A percentile compares a stretch with the other conserved stretches of the same genome.
Evolutionary conservation across 148 eudicot genomes (phyloP).

Genomic region (Fagopyrum homotropicum): DNA sequence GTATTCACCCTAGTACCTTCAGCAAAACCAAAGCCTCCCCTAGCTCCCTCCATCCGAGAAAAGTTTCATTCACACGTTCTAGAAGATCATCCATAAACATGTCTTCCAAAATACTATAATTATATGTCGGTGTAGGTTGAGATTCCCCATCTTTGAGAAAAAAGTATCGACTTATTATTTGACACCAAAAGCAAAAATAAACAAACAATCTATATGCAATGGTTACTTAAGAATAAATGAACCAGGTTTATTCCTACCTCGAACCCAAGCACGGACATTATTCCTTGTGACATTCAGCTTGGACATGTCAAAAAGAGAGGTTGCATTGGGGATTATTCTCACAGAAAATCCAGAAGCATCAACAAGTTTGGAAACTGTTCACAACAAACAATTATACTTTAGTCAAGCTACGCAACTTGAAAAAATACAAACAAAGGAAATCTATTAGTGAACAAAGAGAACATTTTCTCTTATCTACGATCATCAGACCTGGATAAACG

Average conservation of each 20-base stretch:
- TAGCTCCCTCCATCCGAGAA: constrained; percentile 71
- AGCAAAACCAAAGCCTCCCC: constrained; percentile 69
- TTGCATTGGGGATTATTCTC: constrained; percentile 72
- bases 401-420: neutral
- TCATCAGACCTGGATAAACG: constrained; percentile 58
- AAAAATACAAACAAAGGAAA: neutral
- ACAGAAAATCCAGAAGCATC: constrained; percentile 38
- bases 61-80: constrained; percentile 39
- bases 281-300: constrained; percentile 59
- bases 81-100: constrained; percentile 64
- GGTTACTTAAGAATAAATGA: neutral
- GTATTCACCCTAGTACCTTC: constrained; percentile 42
- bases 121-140: constrained; percentile 76
- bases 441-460: neutral
- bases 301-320: constrained; percentile 45
- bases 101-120: constrained; percentile 85
- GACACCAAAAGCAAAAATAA: neutral
- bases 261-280: constrained; percentile 54
- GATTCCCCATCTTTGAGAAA: constrained; percentile 28
- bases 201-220: neutral
- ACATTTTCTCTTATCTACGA: neutral
- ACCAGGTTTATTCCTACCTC: constrained; percentile 40
- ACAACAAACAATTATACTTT: constrained; percentile 8
- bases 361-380: constrained; percentile 31
- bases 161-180: neutral